Percentiles rank a stretch among this genome's conserved stretches.
phyloP scores from a whole-genome alignment of 345 rosid genomes.

The Corymbia maculata region DNA sequence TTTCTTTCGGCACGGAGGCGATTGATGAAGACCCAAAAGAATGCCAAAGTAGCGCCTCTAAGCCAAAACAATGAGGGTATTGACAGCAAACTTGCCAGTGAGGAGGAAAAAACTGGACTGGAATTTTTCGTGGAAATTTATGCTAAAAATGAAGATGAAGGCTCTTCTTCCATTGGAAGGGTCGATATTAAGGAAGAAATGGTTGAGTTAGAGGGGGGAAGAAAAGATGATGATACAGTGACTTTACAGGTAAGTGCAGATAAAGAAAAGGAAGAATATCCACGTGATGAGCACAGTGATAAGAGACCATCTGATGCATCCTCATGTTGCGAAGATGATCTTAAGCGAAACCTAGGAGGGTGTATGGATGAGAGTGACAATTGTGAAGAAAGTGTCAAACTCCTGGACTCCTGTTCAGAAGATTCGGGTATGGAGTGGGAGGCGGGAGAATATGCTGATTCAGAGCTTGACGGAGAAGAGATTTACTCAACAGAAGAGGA shows the following conservation, averaged over 20 bases:
- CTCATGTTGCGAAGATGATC: conserved; percentile 18
- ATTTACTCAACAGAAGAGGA: conserved; percentile 8
- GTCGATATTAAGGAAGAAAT: not conserved
- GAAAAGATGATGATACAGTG: not conserved
- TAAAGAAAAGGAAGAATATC: not conserved
- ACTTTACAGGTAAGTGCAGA: not conserved
- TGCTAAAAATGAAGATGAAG: conserved; percentile 18
- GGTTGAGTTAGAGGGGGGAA: not conserved
- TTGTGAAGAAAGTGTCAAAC: conserved; percentile 4
- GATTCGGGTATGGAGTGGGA: conserved; percentile 44
- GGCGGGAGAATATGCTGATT: conserved; percentile 8
- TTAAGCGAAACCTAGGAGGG: conserved; percentile 7
- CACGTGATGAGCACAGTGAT: conserved; percentile 8
- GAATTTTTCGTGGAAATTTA: conserved; percentile 37
- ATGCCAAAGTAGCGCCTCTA: conserved; percentile 23
- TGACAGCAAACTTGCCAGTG: not conserved
- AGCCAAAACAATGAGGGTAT: conserved; percentile 4
- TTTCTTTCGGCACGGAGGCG: conserved; percentile 61
- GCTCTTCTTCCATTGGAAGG: not conserved
- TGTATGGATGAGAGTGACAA: not conserved
- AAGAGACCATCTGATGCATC: conserved; percentile 23
- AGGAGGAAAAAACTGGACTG: not conserved
- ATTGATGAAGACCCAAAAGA: conserved; percentile 50
- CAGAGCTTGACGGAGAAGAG: conserved; percentile 9
- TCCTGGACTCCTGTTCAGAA: conserved; percentile 9